Evolutionary conservation across 1,284 basidiomycete genomes (phyloP).

Genomic region (Rhodotorula sp.): DNA sequence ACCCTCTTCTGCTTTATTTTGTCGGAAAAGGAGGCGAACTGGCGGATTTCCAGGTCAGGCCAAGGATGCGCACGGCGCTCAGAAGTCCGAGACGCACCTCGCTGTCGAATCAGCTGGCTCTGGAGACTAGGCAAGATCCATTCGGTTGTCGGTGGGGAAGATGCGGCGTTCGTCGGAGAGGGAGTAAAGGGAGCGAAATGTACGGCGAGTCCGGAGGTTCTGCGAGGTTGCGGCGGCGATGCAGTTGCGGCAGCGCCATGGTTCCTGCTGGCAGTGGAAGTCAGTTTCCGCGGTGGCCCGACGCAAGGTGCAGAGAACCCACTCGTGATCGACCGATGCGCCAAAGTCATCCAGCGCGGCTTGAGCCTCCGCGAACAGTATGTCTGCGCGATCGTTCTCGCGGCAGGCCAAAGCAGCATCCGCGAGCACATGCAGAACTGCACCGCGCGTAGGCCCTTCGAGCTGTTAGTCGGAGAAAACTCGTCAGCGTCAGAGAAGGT

Average conservation of each 20-base stretch:
- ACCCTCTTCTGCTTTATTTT: slow-evolving; percentile 16
- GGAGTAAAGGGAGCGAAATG: slow-evolving; percentile 24
- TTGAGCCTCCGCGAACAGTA: background rate
- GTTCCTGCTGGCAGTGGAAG: background rate
- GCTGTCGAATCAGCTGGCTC: slow-evolving; percentile 67
- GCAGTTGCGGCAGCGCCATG: background rate
- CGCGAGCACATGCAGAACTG: background rate
- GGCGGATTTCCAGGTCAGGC: background rate
- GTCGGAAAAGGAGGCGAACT: slow-evolving; percentile 7
- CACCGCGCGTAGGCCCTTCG: background rate
- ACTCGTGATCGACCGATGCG: background rate
- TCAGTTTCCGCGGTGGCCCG: background rate
- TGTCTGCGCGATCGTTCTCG: background rate
- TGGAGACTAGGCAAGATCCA: slow-evolving; percentile 66
- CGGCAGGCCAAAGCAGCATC: background rate
- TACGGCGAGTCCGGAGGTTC: background rate
- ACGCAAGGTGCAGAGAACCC: too few species aligned
- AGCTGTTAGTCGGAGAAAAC: too few species aligned
- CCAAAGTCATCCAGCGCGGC: background rate
- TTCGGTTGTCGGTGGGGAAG: slow-evolving; percentile 51
- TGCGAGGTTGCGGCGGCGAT: background rate
- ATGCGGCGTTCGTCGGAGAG: slow-evolving; percentile 52
- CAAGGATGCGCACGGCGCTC: background rate
- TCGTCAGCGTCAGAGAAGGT: background rate
- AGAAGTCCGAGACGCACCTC: slow-evolving; percentile 56